These are phyloP conservation scores for Dacryopinax primogenitus DNA, from an alignment of 768 basidiomycete species.

Conservation along the genomic window DNA sequence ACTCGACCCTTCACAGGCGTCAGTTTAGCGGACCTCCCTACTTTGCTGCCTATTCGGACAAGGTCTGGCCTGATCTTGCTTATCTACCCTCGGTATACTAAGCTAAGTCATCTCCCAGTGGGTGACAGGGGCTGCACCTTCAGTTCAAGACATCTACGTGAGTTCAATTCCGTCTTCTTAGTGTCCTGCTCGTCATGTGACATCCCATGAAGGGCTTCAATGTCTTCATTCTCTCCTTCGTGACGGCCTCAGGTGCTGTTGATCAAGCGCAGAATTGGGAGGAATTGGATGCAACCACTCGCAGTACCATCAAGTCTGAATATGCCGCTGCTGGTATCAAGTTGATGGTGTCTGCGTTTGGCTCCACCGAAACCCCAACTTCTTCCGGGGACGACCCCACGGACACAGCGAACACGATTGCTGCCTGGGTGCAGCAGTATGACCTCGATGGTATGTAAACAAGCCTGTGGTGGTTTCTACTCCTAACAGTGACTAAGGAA, in stretches of 20 bases:
- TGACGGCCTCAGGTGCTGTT: conserved; percentile 9
- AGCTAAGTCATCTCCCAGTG: background rate
- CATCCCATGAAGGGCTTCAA: conserved; percentile 13
- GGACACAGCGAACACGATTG: conserved; percentile 48
- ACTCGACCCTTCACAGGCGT: background rate
- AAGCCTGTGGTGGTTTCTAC: too few species aligned
- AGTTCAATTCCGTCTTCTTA: background rate
- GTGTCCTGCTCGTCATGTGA: background rate
- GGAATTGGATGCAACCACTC: conserved; percentile 33
- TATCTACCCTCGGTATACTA: background rate
- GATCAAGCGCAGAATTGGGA: conserved; percentile 41
- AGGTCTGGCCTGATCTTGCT: background rate
- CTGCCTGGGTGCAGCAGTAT: conserved; percentile 49
- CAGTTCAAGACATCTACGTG: background rate
- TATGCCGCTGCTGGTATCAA: conserved; percentile 49
- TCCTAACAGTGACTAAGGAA: too few species aligned
- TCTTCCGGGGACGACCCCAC: conserved; percentile 46
- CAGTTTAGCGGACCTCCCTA: background rate
- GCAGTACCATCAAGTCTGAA: conserved; percentile 37
- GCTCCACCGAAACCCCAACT: conserved; percentile 44
- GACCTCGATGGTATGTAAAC: conserved; percentile 42
- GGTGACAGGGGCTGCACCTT: background rate
- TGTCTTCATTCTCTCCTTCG: conserved; percentile 15
- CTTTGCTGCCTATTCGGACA: background rate
- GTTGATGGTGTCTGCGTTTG: conserved; percentile 34